Conservation (phyloP, 1,284 basidiomycete species). For the Apiotrichum domesticum region DNA sequence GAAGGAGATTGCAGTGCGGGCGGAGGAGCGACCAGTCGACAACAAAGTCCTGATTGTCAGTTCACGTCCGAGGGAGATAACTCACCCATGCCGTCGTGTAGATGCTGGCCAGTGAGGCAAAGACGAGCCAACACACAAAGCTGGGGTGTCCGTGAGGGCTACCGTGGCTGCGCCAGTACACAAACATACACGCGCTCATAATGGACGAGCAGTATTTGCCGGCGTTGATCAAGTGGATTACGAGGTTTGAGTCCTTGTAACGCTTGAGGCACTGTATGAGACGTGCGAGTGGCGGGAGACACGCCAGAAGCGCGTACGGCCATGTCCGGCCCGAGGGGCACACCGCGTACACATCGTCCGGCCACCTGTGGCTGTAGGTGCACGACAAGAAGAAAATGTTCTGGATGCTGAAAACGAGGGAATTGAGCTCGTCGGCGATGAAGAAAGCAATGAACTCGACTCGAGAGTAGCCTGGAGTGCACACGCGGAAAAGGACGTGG, state of each 20-base stretch:
- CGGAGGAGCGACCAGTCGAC: constrained; percentile 60
- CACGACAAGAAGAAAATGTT: constrained; percentile 56
- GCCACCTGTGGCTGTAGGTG: constrained; percentile 39
- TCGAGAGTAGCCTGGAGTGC: constrained; percentile 62
- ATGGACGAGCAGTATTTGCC: constrained; percentile 69
- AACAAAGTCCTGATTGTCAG: constrained; percentile 47
- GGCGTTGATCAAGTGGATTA: constrained; percentile 81
- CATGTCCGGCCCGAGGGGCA: constrained; percentile 63
- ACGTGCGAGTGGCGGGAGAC: constrained; percentile 55
- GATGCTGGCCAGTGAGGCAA: constrained; percentile 58
- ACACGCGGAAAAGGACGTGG: constrained; percentile 56
- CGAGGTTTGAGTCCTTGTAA: constrained; percentile 66
- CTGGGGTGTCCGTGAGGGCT: constrained; percentile 46
- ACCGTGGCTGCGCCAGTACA: constrained; percentile 61
- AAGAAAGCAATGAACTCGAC: constrained; percentile 55
- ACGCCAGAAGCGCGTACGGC: constrained; percentile 50
- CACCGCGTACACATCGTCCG: constrained; percentile 40
- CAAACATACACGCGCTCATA: constrained; percentile 60
- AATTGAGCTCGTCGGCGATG: constrained; percentile 69
- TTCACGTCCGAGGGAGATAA: background rate
- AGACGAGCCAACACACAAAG: constrained; percentile 61
- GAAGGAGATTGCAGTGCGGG: constrained; percentile 61
- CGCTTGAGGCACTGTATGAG: constrained; percentile 80
- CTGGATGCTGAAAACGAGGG: constrained; percentile 65
- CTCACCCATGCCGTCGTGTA: constrained; percentile 66